These are phyloP conservation scores for Asterionellopsis glacialis DNA, from an alignment of 108 stramenopile genomes.

Conservation along the genomic window DNA sequence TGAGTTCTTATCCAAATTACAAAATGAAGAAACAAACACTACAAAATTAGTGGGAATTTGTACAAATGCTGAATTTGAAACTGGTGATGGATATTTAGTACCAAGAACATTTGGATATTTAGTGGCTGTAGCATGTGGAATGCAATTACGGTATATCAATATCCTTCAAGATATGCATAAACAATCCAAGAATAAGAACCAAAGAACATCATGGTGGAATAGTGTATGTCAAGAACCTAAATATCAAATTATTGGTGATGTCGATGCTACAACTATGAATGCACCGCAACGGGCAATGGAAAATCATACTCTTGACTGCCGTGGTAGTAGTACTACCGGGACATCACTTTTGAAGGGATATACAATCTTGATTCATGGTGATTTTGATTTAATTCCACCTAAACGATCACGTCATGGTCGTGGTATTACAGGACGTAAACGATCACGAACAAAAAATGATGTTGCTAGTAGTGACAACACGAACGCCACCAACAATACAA, in stretches of 20 bases:
- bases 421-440: constrained; percentile 8
- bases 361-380: constrained; percentile 24
- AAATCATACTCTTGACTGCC: constrained; percentile 19
- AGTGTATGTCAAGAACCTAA: not conserved
- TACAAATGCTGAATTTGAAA: constrained; percentile 25
- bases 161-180: constrained; percentile 11
- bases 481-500: not conserved
- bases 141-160: constrained; percentile 28
- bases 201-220: constrained; percentile 2
- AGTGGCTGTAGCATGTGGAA: constrained; percentile 36
- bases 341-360: constrained; percentile 23
- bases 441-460: constrained; percentile 14
- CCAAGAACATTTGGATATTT: constrained; percentile 37
- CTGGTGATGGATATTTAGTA: constrained; percentile 29
- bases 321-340: no score
- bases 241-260: constrained; percentile 31
- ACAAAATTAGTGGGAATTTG: constrained; percentile 12
- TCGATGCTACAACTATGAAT: constrained; percentile 21
- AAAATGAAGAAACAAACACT: no score
- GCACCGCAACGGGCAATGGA: constrained; percentile 31
- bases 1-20: no score
- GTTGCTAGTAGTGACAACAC: not conserved
- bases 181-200: not conserved
- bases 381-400: constrained; percentile 25
- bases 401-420: not conserved